Evolutionary conservation across 257 asterid genomes (phyloP).

Genomic region (Vinca minor): DNA sequence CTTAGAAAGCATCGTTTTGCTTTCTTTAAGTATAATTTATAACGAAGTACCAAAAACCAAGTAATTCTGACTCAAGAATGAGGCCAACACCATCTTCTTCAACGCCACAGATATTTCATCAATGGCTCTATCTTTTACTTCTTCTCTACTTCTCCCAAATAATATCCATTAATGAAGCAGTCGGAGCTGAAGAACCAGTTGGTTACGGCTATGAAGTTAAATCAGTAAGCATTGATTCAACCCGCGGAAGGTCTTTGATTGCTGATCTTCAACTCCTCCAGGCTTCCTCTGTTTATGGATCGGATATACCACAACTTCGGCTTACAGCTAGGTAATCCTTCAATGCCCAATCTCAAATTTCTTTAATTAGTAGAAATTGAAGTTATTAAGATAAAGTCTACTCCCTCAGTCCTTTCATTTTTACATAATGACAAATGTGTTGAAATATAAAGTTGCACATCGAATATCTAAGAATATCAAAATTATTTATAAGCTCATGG

Average conservation of each 20-base stretch:
- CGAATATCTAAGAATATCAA: too few relatives aligned
- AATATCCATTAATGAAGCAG: conserved; percentile 5
- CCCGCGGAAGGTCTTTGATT: conserved; percentile 33
- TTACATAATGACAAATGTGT: too few relatives aligned
- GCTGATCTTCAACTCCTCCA: conserved; percentile 51
- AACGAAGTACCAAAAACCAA: too few relatives aligned
- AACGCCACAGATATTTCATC: background rate
- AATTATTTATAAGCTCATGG: too few relatives aligned
- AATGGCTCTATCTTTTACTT: background rate
- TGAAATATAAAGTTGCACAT: too few relatives aligned
- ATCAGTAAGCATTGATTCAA: conserved; percentile 27
- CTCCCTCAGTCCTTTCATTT: too few relatives aligned
- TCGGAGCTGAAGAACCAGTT: conserved; percentile 4
- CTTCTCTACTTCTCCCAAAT: background rate
- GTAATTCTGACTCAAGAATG: too few relatives aligned
- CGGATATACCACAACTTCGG: conserved; percentile 24
- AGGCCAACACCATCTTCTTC: background rate
- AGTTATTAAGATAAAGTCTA: too few relatives aligned
- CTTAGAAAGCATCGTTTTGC: too few relatives aligned
- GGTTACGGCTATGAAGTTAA: conserved; percentile 59
- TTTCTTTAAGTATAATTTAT: too few relatives aligned
- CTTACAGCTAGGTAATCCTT: conserved; percentile 28
- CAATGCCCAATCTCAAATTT: too few relatives aligned
- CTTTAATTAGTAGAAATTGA: too few relatives aligned
- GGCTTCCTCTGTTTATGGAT: conserved; percentile 36